Base-by-base conservation (phyloP, 2,329 filamentous ascomycete genomes). In the Ceratocystis destructans region DNA sequence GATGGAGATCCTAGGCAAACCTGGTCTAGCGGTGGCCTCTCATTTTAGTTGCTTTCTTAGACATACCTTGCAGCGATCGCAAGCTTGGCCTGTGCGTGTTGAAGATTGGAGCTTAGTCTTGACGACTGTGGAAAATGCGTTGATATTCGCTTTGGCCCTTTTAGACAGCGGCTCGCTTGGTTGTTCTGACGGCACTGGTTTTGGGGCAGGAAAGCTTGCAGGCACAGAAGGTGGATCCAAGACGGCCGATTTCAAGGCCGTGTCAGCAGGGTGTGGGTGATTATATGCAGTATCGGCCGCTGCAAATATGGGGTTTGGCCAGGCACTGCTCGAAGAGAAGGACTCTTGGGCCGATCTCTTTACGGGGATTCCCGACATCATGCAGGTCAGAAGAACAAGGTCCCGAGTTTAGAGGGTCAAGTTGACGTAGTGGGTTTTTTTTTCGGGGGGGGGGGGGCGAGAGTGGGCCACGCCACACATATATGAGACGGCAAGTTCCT, bases 81-180 rank as follows among this genome's bases (percentile, higher is more conserved):
- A 95, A 41, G 90, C 90, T 77, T 95, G 90, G 8, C 90, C 90
- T 0, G 90, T 95, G 67, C 82, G 78, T 22, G 80, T 82, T 69
- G 82, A 82, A 2, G 80, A 79, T 69, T 80, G 79, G 57, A 83
- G 74, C 65, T 81, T 79, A 71, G 75, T 81, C 76, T 83, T 83
- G 70, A 83, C 80, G 41, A 81, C 79, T 66, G 75, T 78, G 2
- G 81, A 83, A 69, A 83, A 84, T 70, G 82, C 80, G 62, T 80
- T 78, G 28, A 75, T 66, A 8, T 41, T 41, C 8, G 25, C 20
- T 41, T 66, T 66, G 50, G 50, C 48, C 61, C 61, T 67, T 46
- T 64, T 67, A 33, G 33, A 50, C 15, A 22, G 17, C 1, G 64
- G 59, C 10, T 62, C 45, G 1, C 25, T 20, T 41, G 57, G 25